Conservation (phyloP, 2,329 filamentous ascomycete genomes). For the Fusarium neocosmosporiellum region DNA sequence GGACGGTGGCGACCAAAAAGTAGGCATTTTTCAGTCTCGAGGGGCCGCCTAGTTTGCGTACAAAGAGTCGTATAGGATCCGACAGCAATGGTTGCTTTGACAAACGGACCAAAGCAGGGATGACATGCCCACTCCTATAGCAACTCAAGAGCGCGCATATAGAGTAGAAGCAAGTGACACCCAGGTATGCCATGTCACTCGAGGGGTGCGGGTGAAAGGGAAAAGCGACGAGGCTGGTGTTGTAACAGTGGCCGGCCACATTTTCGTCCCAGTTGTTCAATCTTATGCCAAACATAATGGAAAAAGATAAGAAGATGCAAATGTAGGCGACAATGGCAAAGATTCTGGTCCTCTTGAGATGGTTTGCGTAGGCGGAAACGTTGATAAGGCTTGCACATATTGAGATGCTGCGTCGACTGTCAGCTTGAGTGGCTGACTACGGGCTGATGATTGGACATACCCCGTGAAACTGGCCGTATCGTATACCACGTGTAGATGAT, state of each 20-base stretch:
- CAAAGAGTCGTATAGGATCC: accelerated
- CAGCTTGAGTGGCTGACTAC: neutral
- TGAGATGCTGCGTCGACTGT: neutral
- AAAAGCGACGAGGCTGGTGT: neutral
- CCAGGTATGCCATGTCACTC: neutral
- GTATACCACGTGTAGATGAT: neutral
- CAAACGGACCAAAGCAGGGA: neutral
- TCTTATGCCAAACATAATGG: neutral
- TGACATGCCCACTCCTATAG: neutral
- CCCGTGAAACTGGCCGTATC: neutral
- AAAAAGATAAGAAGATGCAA: neutral
- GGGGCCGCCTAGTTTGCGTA: neutral
- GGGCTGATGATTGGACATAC: neutral
- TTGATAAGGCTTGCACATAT: neutral
- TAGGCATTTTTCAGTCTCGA: no score
- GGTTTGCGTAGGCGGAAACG: neutral
- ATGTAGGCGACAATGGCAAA: neutral
- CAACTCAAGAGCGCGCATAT: neutral
- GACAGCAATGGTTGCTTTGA: neutral
- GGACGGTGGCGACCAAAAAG: no score
- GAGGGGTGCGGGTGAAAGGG: neutral
- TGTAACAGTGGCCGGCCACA: neutral
- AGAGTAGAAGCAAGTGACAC: neutral
- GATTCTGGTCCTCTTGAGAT: neutral
- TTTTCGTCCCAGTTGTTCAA: neutral